Percentiles rank a stretch among this genome's conserved stretches.
Conservation (phyloP, 1,139 yeast species). For the Pichia sp. region DNA sequence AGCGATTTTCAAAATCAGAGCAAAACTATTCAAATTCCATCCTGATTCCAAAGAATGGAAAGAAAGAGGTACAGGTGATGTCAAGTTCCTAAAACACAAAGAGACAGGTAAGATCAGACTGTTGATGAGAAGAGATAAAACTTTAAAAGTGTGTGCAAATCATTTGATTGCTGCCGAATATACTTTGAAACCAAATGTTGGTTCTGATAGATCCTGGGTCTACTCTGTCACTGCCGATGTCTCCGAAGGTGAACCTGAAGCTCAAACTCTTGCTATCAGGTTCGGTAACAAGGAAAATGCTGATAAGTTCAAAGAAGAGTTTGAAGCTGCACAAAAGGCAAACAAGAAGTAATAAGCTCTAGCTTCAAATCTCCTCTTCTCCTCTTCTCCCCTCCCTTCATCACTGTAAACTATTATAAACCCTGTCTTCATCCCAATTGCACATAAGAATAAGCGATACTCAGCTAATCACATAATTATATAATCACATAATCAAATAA, state of each 20-base stretch:
- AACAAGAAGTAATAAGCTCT: slow-evolving; percentile 36
- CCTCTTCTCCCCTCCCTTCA: background rate
- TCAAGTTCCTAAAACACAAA: slow-evolving; percentile 88
- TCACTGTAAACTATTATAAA: too few species aligned
- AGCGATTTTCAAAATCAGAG: slow-evolving; percentile 79
- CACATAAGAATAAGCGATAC: too few species aligned
- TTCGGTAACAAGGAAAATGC: slow-evolving; percentile 97
- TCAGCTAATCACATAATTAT: too few species aligned
- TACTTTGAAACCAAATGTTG: slow-evolving; percentile 84
- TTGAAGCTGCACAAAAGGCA: slow-evolving; percentile 68
- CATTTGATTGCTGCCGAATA: slow-evolving; percentile 85
- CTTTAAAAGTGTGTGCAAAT: slow-evolving; percentile 95
- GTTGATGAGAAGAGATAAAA: slow-evolving; percentile 98
- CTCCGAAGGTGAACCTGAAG: slow-evolving; percentile 94
- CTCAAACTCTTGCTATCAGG: slow-evolving; percentile 93
- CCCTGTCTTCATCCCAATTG: too few species aligned
- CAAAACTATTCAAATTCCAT: slow-evolving; percentile 89
- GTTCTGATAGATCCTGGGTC: slow-evolving; percentile 98
- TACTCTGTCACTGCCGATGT: slow-evolving; percentile 91
- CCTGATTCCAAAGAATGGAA: slow-evolving; percentile 84
- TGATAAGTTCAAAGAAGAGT: slow-evolving; percentile 87
- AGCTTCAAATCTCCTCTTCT: background rate
- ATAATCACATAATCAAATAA: too few species aligned
- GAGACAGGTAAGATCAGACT: slow-evolving; percentile 73
- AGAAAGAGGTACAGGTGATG: slow-evolving; percentile 99